Percentiles rank a stretch among this genome's conserved stretches.
Conservation (phyloP, 352 stramenopile species). For the Pythium utonaiense region DNA sequence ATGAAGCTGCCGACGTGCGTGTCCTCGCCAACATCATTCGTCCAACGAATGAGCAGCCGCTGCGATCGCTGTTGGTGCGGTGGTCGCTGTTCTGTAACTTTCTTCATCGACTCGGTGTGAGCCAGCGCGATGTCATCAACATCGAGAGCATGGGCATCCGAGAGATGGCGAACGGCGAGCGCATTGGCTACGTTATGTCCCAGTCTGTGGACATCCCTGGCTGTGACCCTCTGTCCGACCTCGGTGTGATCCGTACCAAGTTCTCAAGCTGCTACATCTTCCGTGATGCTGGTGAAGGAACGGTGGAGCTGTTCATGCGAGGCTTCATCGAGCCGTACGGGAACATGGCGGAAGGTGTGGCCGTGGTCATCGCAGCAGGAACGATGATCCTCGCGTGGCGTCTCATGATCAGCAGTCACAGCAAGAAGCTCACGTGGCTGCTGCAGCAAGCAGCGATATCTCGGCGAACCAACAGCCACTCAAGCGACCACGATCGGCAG, state of each 20-base stretch:
- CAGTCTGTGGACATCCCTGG: constrained; percentile 12
- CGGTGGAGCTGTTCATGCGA: constrained; percentile 22
- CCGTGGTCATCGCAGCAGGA: not conserved
- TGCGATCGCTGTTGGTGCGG: constrained; percentile 17
- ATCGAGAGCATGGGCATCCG: constrained; percentile 12
- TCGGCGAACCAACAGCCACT: not conserved
- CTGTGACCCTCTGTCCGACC: constrained; percentile 4
- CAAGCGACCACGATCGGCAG: not conserved
- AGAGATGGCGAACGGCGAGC: not conserved
- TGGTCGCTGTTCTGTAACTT: constrained; percentile 23
- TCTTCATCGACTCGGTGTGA: constrained; percentile 3
- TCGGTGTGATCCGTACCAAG: constrained; percentile 38
- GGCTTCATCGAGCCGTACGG: constrained; percentile 38
- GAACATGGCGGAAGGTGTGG: constrained; percentile 11
- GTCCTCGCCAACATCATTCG: not conserved
- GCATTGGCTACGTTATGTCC: constrained; percentile 16
- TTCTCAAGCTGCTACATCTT: constrained; percentile 31
- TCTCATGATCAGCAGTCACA: constrained; percentile 5
- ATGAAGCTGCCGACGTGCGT: not conserved
- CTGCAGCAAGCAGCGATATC: not conserved
- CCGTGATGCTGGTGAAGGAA: constrained; percentile 11
- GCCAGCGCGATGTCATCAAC: constrained; percentile 14
- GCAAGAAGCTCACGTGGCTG: constrained; percentile 17
- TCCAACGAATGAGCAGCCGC: constrained; percentile 6
- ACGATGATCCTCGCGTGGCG: constrained; percentile 12